phyloP scores from a whole-genome alignment of 257 asterid species.

The Plantago major region DNA sequence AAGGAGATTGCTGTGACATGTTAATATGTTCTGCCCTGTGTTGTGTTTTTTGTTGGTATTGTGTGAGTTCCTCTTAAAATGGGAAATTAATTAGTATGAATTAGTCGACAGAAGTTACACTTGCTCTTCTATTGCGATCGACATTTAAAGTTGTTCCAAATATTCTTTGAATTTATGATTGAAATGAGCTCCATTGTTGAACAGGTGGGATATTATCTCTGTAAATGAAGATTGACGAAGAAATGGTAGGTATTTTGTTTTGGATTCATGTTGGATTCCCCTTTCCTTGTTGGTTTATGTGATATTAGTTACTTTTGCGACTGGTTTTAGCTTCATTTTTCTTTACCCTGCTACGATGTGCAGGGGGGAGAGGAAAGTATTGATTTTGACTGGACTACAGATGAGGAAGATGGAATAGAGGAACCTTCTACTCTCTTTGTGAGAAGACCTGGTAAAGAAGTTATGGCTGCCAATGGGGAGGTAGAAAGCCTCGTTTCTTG shows the following conservation, averaged over 20 bases:
- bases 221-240: conserved; percentile 2
- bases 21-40: too few species aligned
- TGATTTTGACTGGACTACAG: conserved; percentile 47
- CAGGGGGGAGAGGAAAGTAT: conserved; percentile 3
- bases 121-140: too few species aligned
- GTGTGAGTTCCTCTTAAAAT: too few species aligned
- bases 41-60: too few species aligned
- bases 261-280: background rate
- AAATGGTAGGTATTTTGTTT: background rate
- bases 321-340: background rate
- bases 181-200: background rate
- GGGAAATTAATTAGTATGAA: too few species aligned
- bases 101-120: too few species aligned
- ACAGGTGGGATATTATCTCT: background rate
- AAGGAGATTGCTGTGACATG: too few species aligned
- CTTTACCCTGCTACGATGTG: background rate
- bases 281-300: background rate
- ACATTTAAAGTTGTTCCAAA: too few species aligned
- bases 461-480: conserved; percentile 24
- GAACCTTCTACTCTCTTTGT: conserved; percentile 20
- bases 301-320: background rate
- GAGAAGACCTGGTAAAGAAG: conserved; percentile 11
- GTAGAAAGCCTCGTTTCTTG: background rate
- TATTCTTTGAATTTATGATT: background rate
- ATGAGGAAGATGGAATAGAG: conserved; percentile 38